Percentiles rank a stretch among this genome's conserved stretches.
Evolutionary conservation across 495 filamentous ascomycete genomes (phyloP).

Genomic region (Platismatia glauca): DNA sequence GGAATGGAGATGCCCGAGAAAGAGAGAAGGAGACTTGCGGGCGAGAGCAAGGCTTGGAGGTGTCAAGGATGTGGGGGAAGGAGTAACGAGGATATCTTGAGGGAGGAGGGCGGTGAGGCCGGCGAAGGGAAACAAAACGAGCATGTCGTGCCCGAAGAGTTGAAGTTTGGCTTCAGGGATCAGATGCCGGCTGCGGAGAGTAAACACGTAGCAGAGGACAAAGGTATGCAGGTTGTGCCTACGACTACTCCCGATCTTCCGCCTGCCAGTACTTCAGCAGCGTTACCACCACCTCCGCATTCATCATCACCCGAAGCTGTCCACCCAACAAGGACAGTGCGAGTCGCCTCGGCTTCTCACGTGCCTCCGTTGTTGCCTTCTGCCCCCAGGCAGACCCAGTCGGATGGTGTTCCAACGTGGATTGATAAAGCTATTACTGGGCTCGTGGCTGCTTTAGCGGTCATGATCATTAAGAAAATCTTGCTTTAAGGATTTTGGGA

Average conservation of each 20-base stretch:
- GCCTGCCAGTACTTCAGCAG: constrained; percentile 2
- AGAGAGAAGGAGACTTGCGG: constrained; percentile 57
- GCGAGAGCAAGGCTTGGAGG: constrained; percentile 48
- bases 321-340: constrained; percentile 5
- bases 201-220: constrained; percentile 31
- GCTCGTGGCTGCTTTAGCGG: constrained; percentile 38
- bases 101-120: constrained; percentile 42
- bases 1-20: constrained; percentile 65
- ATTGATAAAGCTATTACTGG: constrained; percentile 49
- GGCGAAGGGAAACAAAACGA: constrained; percentile 29
- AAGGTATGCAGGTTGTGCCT: constrained; percentile 1
- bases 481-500: constrained; percentile 8
- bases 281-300: constrained; percentile 16
- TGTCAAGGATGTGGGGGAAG: constrained; percentile 56
- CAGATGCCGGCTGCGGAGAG: constrained; percentile 31
- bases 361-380: constrained; percentile 6
- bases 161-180: constrained; percentile 40
- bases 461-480: constrained; percentile 37
- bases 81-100: constrained; percentile 64
- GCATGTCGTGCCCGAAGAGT: constrained; percentile 38
- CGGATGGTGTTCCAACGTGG: constrained; percentile 38
- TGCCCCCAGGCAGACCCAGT: neutral
- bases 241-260: neutral
- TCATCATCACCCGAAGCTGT: constrained; percentile 2
- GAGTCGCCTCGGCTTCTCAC: neutral